Base-by-base conservation (phyloP, 2,329 filamentous ascomycete genomes). In the Exserohilum rostratum region DNA sequence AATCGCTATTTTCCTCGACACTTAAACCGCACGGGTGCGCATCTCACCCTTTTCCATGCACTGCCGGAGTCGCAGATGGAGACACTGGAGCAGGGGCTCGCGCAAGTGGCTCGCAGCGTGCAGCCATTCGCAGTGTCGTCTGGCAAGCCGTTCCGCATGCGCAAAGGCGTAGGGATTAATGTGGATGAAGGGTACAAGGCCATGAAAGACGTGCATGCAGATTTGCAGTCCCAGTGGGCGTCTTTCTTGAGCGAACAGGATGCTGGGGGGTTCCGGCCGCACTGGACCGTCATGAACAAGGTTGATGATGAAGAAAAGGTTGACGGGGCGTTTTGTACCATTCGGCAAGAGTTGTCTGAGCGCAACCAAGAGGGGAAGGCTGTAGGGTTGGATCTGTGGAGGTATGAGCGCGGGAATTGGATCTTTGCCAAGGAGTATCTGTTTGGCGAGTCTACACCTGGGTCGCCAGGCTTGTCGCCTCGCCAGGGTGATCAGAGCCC, bases 211-310 rank as follows among this genome's bases (percentile, higher is more conserved):
- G 56, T 80, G 10, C 77, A 77, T 49, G 58, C 55, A 5, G 60
- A 68, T 31, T 61, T 80, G 29, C 67, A 70, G 53, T 55, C 59
- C 7, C 61, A 64, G 12, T 80, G 78, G 78, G 47, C 64, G 27
- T 51, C 65, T 3, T 78, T 73, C 20, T 58, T 80, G 11, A 79
- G 76, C 34, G 70, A 75, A 53, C 78, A 80, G 62, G 78, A 80
- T 58, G 65, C 65, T n/a, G 71, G 71, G 3, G 72, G 70, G 0
- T 76, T 74, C 61, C 67, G 67, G 6, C 70, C 76, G 7, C 78
- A 80, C 47, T 80, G 78, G 69, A 80, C 78, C 10, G 70, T 79
- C 13, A 79, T 79, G 78, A 80, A 80, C 52, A 80, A 79, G 57
- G 77, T 78, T 3, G 72, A 77, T 34, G 75, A 78, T n/a, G 71